These are phyloP conservation scores for Stephania japonica DNA, from an alignment of 164 flowering plant genomes.

Conservation along the genomic window DNA sequence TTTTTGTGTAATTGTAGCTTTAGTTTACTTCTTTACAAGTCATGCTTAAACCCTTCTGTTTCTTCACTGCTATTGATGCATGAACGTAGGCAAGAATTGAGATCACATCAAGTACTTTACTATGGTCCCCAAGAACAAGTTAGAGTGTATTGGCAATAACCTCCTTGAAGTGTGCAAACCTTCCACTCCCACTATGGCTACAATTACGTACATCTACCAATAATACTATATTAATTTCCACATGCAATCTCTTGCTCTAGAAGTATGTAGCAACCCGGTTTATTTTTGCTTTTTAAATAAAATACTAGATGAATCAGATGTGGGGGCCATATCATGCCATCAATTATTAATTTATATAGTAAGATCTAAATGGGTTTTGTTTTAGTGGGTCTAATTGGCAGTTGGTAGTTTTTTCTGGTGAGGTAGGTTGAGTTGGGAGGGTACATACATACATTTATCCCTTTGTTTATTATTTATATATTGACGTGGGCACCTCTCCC, in stretches of 20 bases:
- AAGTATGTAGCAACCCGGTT: slow-evolving; percentile 1
- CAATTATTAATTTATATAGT: no score
- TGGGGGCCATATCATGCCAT: no score
- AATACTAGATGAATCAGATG: background rate
- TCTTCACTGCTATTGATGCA: background rate
- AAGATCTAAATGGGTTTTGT: background rate
- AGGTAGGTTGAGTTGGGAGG: slow-evolving; percentile 19
- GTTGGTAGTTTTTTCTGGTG: slow-evolving; percentile 40
- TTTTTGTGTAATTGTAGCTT: background rate
- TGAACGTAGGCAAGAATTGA: background rate
- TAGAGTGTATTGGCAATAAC: background rate
- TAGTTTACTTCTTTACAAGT: background rate
- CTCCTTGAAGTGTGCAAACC: background rate
- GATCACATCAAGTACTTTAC: background rate
- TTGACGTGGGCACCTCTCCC: background rate
- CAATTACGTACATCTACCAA: background rate
- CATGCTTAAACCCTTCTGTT: background rate
- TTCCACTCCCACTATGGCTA: background rate
- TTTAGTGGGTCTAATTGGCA: slow-evolving; percentile 21
- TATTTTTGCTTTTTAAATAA: no score
- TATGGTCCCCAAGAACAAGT: background rate
- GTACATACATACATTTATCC: background rate
- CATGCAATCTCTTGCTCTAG: background rate
- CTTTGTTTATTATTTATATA: background rate
- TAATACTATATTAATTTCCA: no score